A percentile compares a stretch with the other conserved stretches of the same genome.
Evolutionary conservation across 306 rosid genomes (phyloP).

Genomic region (Abrus precatorius): DNA sequence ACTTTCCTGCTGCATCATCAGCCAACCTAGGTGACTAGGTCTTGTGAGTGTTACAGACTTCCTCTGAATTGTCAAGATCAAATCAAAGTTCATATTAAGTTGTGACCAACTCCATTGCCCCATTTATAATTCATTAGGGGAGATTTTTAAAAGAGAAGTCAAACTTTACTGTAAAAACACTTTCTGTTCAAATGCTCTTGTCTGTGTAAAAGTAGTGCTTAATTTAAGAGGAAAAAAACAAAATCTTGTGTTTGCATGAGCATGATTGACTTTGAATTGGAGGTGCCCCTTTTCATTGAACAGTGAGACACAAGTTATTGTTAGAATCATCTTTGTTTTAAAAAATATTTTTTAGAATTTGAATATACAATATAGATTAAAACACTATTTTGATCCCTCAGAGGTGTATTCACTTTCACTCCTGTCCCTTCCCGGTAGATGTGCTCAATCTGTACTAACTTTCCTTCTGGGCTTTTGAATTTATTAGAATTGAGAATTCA

Average conservation of each 20-base stretch:
- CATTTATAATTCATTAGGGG: neutral
- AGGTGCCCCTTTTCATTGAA: neutral
- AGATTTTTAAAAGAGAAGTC: slow-evolving; percentile 1
- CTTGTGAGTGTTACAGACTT: neutral
- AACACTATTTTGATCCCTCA: slow-evolving; percentile 1
- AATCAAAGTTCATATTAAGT: neutral
- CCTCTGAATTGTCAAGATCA: neutral
- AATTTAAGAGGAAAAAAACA: no score
- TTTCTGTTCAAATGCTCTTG: slow-evolving; percentile 20
- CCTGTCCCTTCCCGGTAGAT: neutral
- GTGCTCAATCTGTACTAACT: neutral
- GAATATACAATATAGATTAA: neutral
- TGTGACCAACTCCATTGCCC: neutral
- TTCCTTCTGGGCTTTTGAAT: neutral
- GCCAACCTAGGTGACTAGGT: neutral
- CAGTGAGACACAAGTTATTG: neutral
- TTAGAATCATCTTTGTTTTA: slow-evolving; percentile 22
- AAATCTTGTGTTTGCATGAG: neutral
- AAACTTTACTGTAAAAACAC: neutral
- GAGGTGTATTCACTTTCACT: slow-evolving; percentile 1
- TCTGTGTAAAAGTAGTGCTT: slow-evolving; percentile 10
- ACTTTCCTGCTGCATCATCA: neutral
- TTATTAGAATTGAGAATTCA: neutral
- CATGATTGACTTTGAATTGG: slow-evolving; percentile 5
- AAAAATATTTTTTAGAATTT: neutral